Evolutionary conservation across 2,329 filamentous ascomycete species (phyloP).

Genomic region (Pseudopithomyces maydicus): DNA sequence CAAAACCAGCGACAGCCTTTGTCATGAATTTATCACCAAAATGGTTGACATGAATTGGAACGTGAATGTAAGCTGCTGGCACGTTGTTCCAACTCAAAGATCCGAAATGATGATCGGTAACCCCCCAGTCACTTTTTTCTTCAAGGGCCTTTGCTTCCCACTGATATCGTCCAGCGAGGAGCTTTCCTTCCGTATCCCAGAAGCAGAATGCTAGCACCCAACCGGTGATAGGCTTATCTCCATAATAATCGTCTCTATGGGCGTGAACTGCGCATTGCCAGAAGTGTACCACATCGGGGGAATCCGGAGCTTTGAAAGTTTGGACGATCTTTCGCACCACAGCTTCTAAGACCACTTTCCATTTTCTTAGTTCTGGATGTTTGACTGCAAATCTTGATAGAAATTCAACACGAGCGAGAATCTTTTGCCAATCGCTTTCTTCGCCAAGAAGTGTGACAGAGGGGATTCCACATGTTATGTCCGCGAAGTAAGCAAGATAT

Average conservation of each 20-base stretch:
- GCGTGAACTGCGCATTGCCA: slow-evolving; percentile 7
- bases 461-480: slow-evolving; percentile 54
- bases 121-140: neutral
- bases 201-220: slow-evolving; percentile 9
- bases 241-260: neutral
- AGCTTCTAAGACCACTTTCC: neutral
- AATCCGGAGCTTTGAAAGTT: slow-evolving; percentile 2
- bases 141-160: neutral
- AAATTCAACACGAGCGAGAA: slow-evolving; percentile 51
- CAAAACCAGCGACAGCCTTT: slow-evolving; percentile 7
- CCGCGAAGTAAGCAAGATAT: slow-evolving; percentile 51
- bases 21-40: neutral
- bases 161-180: neutral
- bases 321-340: slow-evolving; percentile 1
- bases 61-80: neutral
- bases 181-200: slow-evolving; percentile 5
- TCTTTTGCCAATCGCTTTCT: slow-evolving; percentile 51
- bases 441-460: slow-evolving; percentile 58
- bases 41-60: slow-evolving; percentile 1
- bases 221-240: neutral
- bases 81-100: neutral
- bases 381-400: slow-evolving; percentile 53
- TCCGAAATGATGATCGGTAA: neutral
- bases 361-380: slow-evolving; percentile 13
- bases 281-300: slow-evolving; percentile 5